phyloP scores from a whole-genome alignment of 164 flowering plant genomes.

The Vitis cinerea region DNA sequence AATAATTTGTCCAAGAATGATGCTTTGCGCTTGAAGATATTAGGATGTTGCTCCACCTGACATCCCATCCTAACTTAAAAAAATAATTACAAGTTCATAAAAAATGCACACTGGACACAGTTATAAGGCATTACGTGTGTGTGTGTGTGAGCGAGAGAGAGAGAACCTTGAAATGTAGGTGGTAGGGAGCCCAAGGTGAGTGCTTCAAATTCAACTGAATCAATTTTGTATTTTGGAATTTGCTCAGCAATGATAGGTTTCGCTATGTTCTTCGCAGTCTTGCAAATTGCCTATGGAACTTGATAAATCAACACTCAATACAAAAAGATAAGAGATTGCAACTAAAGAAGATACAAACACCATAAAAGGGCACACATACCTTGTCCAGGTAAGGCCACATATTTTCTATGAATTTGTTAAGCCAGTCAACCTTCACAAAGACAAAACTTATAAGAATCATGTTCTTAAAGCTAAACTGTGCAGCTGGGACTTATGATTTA shows the following conservation, averaged over 20 bases:
- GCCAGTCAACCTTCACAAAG: slow-evolving; percentile 86
- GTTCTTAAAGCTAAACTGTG: background rate
- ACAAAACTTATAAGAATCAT: slow-evolving; percentile 6
- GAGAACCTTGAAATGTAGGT: slow-evolving; percentile 90
- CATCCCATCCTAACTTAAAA: too few species aligned
- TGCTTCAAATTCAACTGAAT: slow-evolving; percentile 83
- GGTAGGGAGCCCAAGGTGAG: slow-evolving; percentile 87
- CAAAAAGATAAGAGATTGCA: background rate
- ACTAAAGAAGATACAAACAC: background rate
- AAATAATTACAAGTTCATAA: background rate
- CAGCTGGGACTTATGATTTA: background rate
- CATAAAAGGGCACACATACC: slow-evolving; percentile 37
- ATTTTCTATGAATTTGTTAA: slow-evolving; percentile 65
- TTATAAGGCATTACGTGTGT: background rate
- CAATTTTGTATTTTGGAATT: slow-evolving; percentile 87
- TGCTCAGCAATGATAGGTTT: slow-evolving; percentile 97
- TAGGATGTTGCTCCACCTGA: too few species aligned
- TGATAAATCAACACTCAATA: slow-evolving; percentile 1
- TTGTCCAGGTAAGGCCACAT: slow-evolving; percentile 99
- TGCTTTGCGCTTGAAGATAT: too few species aligned
- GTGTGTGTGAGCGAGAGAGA: slow-evolving; percentile 1
- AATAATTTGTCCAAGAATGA: too few species aligned
- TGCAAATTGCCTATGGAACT: slow-evolving; percentile 82
- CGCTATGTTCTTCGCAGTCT: slow-evolving; percentile 68
- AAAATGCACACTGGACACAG: background rate